Percentiles rank a stretch among this genome's conserved stretches.
phyloP scores from a whole-genome alignment of 805 yeast species.

The Suhomyces kilbournensis region DNA sequence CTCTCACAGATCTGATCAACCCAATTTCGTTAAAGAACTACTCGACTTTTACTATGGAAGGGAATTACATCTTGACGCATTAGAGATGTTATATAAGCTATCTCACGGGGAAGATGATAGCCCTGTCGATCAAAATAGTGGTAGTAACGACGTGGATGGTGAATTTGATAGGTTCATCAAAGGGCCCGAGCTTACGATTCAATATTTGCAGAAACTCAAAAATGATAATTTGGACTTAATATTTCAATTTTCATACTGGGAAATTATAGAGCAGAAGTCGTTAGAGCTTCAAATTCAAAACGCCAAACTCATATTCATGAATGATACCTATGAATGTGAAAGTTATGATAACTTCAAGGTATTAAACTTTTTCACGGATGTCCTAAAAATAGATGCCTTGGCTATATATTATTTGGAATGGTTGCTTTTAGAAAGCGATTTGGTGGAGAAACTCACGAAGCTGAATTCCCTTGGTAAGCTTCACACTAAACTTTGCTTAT shows the following conservation, averaged over 20 bases:
- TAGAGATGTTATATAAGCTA: constrained; percentile 49
- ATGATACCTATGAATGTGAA: constrained; percentile 59
- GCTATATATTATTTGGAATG: constrained; percentile 46
- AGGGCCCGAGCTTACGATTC: constrained; percentile 46
- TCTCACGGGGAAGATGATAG: constrained; percentile 12
- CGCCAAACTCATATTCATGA: constrained; percentile 57
- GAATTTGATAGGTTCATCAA: constrained; percentile 26
- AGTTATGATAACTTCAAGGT: constrained; percentile 54
- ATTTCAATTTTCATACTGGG: constrained; percentile 54
- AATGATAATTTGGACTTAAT: constrained; percentile 50
- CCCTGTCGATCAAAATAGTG: not conserved
- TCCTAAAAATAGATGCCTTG: constrained; percentile 18
- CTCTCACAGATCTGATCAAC: constrained; percentile 23
- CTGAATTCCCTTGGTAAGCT: constrained; percentile 21
- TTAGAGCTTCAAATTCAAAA: constrained; percentile 19
- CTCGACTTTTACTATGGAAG: constrained; percentile 75
- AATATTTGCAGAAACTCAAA: constrained; percentile 56
- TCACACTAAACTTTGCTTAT: constrained; percentile 33
- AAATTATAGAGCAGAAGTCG: constrained; percentile 31
- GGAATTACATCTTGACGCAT: constrained; percentile 60
- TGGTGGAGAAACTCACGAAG: constrained; percentile 16
- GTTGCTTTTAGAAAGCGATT: constrained; percentile 37
- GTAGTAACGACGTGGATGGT: constrained; percentile 14
- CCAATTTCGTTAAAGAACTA: constrained; percentile 58
- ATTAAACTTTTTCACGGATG: constrained; percentile 45